These are phyloP conservation scores for Dictyostelium intermedium DNA, from an alignment of 78 protist genomes.

Conservation along the genomic window DNA sequence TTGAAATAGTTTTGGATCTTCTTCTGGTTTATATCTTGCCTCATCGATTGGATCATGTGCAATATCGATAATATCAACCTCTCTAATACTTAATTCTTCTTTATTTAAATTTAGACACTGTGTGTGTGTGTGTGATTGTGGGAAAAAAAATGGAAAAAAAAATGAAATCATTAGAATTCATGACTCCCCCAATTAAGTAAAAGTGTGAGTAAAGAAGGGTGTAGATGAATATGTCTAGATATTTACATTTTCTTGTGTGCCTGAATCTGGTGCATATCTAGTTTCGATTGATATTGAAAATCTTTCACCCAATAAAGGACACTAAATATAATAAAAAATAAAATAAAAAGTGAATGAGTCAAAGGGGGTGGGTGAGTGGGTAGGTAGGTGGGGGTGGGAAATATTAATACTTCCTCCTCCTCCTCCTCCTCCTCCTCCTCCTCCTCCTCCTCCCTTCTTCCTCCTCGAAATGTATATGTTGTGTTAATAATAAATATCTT, in stretches of 20 bases:
- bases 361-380: too few species aligned
- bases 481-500: background rate
- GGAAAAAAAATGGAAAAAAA: background rate
- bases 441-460: background rate
- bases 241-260: conserved; percentile 67
- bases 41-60: conserved; percentile 74
- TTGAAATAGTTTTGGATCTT: conserved; percentile 84
- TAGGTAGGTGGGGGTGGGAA: too few species aligned
- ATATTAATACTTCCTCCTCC: too few species aligned
- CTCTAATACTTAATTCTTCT: conserved; percentile 47
- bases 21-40: conserved; percentile 77
- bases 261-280: conserved; percentile 74
- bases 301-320: conserved; percentile 81
- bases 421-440: too few species aligned
- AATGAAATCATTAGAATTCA: background rate
- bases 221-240: background rate
- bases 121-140: background rate
- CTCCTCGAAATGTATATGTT: too few species aligned
- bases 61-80: conserved; percentile 54
- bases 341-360: background rate
- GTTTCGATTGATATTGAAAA: conserved; percentile 78
- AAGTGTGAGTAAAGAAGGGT: background rate
- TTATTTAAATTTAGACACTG: conserved; percentile 24
- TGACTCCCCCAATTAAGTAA: background rate
- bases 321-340: background rate